A percentile compares a stretch with the other conserved stretches of the same genome.
Conservation (phyloP, 768 basidiomycete genomes). For the Flagelloscypha sp. region DNA sequence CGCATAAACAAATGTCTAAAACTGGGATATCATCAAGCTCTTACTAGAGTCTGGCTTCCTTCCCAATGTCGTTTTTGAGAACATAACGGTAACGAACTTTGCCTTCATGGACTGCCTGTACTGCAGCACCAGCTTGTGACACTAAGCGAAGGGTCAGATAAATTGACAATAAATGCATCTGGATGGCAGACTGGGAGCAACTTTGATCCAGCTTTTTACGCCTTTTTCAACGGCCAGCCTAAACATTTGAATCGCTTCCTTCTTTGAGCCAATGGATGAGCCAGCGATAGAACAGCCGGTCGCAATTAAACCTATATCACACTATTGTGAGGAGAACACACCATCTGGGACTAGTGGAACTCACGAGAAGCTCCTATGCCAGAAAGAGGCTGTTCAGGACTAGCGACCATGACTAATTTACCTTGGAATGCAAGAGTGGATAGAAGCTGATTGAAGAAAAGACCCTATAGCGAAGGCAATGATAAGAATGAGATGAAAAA, state of each 20-base stretch:
- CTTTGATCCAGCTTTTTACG: constrained; percentile 39
- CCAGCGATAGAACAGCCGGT: constrained; percentile 17
- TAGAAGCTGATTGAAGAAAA: constrained; percentile 25
- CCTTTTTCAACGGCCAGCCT: constrained; percentile 46
- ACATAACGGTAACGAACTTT: constrained; percentile 49
- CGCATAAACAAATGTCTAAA: too few species aligned
- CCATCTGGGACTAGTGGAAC: too few species aligned
- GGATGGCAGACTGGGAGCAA: constrained; percentile 28
- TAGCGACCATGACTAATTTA: constrained; percentile 47
- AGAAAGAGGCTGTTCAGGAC: constrained; percentile 42
- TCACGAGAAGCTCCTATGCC: constrained; percentile 23
- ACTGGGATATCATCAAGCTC: too few species aligned
- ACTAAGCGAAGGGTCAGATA: constrained; percentile 17
- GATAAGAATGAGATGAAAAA: constrained; percentile 16
- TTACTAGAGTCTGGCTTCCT: too few species aligned
- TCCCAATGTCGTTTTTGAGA: too few species aligned
- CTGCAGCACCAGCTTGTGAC: constrained; percentile 39
- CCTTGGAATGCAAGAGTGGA: constrained; percentile 44
- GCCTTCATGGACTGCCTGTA: constrained; percentile 38
- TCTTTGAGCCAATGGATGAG: constrained; percentile 45
- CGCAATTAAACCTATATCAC: constrained; percentile 18
- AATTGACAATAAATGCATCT: not conserved
- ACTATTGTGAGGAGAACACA: too few species aligned
- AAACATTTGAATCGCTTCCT: constrained; percentile 51
- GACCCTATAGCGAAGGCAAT: constrained; percentile 20